Base-by-base conservation (phyloP, 1,284 basidiomycete genomes). In the Termitomyces sp. region DNA sequence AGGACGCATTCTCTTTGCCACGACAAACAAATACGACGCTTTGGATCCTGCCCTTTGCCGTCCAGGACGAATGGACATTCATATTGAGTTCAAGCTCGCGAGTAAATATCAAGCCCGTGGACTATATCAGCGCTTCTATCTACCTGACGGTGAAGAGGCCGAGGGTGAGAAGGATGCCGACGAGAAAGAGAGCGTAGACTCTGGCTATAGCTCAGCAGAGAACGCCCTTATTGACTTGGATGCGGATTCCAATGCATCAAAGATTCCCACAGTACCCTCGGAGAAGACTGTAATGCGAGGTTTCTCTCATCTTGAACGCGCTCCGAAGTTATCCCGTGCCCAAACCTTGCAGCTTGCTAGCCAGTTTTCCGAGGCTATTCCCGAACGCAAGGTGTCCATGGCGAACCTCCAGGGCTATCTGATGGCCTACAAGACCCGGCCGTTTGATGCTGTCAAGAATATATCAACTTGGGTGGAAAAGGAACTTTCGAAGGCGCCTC, bases 61-160 rank as follows among this genome's bases (percentile, higher is more conserved):
- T n/a, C 85, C 88, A 2, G 89, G 89, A 36, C 82, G 88, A 5
- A 85, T 90, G 79, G 88, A 91, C 65, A 63, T 90, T n/a, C 86
- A 88, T 62, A 71, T 91, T 53, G 81, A 88, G 62, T 90, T 90
- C 69, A 79, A 79, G 61, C 73, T 83, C 21, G 83, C 88, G 7
- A 86, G 83, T 64, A 77, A 73, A 54, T 81, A 77, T 68, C 87
- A 91, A 63, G 84, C 83, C 1, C 68, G 68, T 36, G 78, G 83
- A 61, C 70, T 90, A 2, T 90, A 82, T 68, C 75, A 72, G 43
- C 74, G 78, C 50, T 90, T 91, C 71, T 90, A 84, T 64, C 68
- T 80, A 3, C 83, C 80, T 19, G 47, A 49, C 12, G 17, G 7
- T 3, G 65, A 66, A 31, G 60, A 55, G 50, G 52, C 17, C 10